Conservation (phyloP, 768 basidiomycete genomes). For the Melanogaster broomeanus region DNA sequence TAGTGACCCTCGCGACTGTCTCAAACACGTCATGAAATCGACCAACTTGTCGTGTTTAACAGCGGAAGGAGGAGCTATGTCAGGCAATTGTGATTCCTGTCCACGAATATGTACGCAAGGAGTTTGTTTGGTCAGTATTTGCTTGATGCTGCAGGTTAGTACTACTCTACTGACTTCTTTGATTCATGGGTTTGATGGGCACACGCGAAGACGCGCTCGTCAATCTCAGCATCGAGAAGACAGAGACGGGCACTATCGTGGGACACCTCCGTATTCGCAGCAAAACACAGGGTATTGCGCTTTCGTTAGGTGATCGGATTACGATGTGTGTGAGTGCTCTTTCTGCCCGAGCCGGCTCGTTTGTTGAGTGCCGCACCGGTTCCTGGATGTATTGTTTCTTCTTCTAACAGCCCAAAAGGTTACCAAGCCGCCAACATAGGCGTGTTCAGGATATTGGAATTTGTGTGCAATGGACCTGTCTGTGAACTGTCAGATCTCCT, state of each 20-base stretch:
- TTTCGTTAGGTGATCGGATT: conserved; percentile 90
- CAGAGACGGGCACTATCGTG: conserved; percentile 76
- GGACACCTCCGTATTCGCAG: conserved; percentile 96
- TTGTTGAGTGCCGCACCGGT: no score
- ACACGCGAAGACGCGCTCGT: conserved; percentile 94
- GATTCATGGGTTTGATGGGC: neutral
- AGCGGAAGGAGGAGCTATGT: conserved; percentile 79
- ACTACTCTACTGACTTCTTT: neutral
- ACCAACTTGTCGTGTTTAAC: conserved; percentile 99
- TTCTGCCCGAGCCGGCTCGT: neutral
- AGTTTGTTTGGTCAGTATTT: conserved; percentile 83
- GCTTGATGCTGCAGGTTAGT: neutral
- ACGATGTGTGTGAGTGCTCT: conserved; percentile 53
- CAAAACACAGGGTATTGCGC: conserved; percentile 97
- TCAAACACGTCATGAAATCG: conserved; percentile 92
- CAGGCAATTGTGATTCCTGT: conserved; percentile 95
- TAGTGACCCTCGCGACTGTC: conserved; percentile 85
- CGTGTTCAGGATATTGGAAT: no score
- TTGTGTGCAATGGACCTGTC: no score
- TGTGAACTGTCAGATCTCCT: no score
- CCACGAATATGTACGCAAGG: conserved; percentile 94
- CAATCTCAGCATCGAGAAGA: conserved; percentile 89
- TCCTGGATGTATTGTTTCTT: neutral
- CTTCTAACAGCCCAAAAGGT: neutral
- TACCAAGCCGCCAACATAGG: conserved; percentile 38